These are phyloP conservation scores for Pleoardoris graminearum DNA, from an alignment of 2,329 filamentous ascomycete species.

Conservation along the genomic window DNA sequence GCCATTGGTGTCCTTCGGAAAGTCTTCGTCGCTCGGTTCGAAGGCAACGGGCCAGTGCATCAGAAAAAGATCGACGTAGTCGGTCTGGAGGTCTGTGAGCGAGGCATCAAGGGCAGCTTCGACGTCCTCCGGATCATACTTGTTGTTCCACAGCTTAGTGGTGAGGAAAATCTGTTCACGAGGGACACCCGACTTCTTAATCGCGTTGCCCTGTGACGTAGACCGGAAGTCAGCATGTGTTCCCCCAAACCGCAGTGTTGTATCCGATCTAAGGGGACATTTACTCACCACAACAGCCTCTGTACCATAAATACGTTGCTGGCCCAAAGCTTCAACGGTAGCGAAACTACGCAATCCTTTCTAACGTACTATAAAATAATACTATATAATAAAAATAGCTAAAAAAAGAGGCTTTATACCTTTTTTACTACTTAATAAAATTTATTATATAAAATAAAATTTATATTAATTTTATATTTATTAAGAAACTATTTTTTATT, in stretches of 20 bases:
- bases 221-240: background rate
- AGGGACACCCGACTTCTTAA: slow-evolving; percentile 37
- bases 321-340: too few species aligned
- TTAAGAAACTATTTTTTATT: too few species aligned
- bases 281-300: slow-evolving; percentile 11
- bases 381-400: too few species aligned
- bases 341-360: too few species aligned
- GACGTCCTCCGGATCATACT: slow-evolving; percentile 66
- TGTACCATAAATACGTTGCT: slow-evolving; percentile 27
- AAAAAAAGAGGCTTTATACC: too few species aligned
- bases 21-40: slow-evolving; percentile 69
- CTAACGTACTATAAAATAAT: too few species aligned
- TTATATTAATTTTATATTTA: too few species aligned
- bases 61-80: slow-evolving; percentile 69
- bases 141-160: slow-evolving; percentile 79
- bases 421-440: too few species aligned
- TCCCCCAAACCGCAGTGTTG: background rate
- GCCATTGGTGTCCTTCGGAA: slow-evolving; percentile 53
- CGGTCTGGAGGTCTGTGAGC: slow-evolving; percentile 62
- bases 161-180: slow-evolving; percentile 67
- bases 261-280: background rate
- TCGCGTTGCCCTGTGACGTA: slow-evolving; percentile 21
- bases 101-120: slow-evolving; percentile 61
- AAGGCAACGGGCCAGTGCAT: slow-evolving; percentile 70
- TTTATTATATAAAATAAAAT: too few species aligned